Conservation (phyloP, 2,329 filamentous ascomycete species). For the Exophiala alcalophila region DNA sequence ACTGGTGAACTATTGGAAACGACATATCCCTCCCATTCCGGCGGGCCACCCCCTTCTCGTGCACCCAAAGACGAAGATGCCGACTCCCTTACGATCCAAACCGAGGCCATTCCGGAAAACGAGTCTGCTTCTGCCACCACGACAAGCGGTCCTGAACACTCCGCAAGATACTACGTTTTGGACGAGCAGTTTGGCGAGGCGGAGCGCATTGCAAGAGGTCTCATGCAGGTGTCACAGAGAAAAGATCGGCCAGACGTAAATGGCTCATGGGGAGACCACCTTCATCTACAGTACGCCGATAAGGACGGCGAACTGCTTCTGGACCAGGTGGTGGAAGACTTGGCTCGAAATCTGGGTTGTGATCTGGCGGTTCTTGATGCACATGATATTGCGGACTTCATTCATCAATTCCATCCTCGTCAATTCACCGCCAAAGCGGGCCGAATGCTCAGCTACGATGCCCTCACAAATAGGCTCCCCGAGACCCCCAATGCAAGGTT, state of each 20-base stretch:
- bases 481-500: constrained; percentile 10
- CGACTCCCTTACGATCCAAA: not conserved
- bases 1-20: constrained; percentile 19
- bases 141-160: too few relatives aligned
- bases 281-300: constrained; percentile 59
- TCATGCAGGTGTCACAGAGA: constrained; percentile 15
- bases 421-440: constrained; percentile 13
- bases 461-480: constrained; percentile 22
- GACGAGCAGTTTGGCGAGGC: constrained; percentile 28
- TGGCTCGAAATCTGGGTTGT: constrained; percentile 56
- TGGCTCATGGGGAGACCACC: constrained; percentile 52
- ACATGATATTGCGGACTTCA: constrained; percentile 46
- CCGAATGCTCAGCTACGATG: constrained; percentile 29
- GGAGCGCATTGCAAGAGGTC: constrained; percentile 25
- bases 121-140: too few relatives aligned
- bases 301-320: constrained; percentile 55
- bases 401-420: constrained; percentile 28
- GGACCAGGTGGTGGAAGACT: constrained; percentile 59
- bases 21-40: constrained; percentile 4
- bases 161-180: constrained; percentile 26
- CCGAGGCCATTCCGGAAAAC: constrained; percentile 1
- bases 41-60: constrained; percentile 7
- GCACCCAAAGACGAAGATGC: constrained; percentile 1
- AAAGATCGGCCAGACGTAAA: constrained; percentile 42
- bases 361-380: constrained; percentile 45